Conservation (phyloP, 495 filamentous ascomycete species). For the Jackrogersella minutella region DNA sequence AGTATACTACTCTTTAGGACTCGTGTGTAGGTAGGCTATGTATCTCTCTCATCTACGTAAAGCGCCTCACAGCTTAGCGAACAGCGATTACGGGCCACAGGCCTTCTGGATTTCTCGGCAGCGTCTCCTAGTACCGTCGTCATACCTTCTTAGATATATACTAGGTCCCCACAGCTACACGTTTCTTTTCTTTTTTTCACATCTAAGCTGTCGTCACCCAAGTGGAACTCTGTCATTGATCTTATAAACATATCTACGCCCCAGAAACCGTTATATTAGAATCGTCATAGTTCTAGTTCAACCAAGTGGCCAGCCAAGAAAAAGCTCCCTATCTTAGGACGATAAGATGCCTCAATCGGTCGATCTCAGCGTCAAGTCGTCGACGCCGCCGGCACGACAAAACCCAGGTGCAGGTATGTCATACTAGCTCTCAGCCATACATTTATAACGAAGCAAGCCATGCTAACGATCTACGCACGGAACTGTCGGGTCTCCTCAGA, state of each 20-base stretch:
- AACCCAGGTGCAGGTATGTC: slow-evolving; percentile 39
- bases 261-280: background rate
- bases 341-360: slow-evolving; percentile 36
- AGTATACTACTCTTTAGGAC: slow-evolving; percentile 24
- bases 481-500: slow-evolving; percentile 16
- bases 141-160: slow-evolving; percentile 26
- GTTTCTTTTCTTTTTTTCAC: slow-evolving; percentile 12
- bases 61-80: slow-evolving; percentile 19
- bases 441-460: background rate
- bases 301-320: slow-evolving; percentile 8
- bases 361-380: slow-evolving; percentile 30
- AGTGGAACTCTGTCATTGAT: slow-evolving; percentile 6
- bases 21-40: slow-evolving; percentile 20
- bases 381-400: slow-evolving; percentile 33
- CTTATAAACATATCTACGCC: background rate
- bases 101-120: slow-evolving; percentile 15
- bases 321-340: background rate
- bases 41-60: slow-evolving; percentile 1
- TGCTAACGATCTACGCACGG: slow-evolving; percentile 6
- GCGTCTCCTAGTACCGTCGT: slow-evolving; percentile 8
- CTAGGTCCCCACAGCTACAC: slow-evolving; percentile 4
- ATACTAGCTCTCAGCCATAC: slow-evolving; percentile 1
- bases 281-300: slow-evolving; percentile 1
- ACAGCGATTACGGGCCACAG: slow-evolving; percentile 22
- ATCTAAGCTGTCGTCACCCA: background rate